Evolutionary conservation across 208 protist genomes (phyloP), one percentile per base, ranked within the genome.

Genomic region (Lotmaria passim): DNA sequence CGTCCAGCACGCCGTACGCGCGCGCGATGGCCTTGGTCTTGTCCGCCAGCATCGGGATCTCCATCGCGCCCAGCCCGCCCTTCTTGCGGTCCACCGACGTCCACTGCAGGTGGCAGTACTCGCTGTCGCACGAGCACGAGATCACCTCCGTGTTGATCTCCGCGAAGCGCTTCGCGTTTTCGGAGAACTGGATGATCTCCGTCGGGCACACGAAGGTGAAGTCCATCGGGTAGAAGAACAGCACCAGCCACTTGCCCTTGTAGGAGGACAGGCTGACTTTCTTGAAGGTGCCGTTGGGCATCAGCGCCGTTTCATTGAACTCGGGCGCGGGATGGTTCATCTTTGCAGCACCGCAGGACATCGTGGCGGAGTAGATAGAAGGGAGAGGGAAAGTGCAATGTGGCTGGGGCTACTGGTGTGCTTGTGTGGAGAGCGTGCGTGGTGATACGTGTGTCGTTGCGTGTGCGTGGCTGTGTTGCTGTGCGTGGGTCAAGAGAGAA

Each of bases 131-230:
- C 30, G 93, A 98, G 78, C 82, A 87, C 66, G 86, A 93, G 64
- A 98, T 75, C 31, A 99, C 85, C 79, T 98, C 97, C 66, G 81
- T 92, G 78, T 88, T 85, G 46, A 93, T 56, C 60, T 81, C 80
- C 28, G 69, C 67, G 87, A 99, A 99, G 76, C 98, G 84, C 59
- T 91, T 90, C 50, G 77, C 79, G 70, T 80, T 74, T 66, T 99
- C 96, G 46, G 78, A 92, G 93, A 98, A 99, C 69, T 97, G 93
- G 73, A 96, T 94, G 67, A 99, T 98, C 88, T 99, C 97, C 17
- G 96, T 98, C 38, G 98, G 98, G 88, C 98, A 99, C 66, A 99
- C 97, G 72, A 98, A 98, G 66, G 96, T 98, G 87, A 98, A 99
- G 83, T 98, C 97, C 30, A 98, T 67, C 28, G 97, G 97, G 79